These are phyloP conservation scores for Pseudogymnoascus sp. DNA, from an alignment of 2,329 filamentous ascomycete species.

Conservation along the genomic window DNA sequence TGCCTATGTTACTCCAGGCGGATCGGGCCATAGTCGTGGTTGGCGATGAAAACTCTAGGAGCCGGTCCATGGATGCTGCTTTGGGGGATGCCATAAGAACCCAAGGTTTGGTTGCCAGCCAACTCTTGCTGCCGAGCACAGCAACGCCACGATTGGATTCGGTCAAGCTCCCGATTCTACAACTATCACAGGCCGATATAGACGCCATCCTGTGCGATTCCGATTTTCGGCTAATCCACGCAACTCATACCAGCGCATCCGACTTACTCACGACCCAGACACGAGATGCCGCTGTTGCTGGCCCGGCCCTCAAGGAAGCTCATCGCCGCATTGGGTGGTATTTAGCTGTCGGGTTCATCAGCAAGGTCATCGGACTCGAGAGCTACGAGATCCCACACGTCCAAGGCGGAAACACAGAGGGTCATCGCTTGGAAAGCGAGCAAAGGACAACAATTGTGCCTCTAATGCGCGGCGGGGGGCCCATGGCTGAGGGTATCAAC, in stretches of 20 bases:
- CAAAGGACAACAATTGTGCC: slow-evolving; percentile 44
- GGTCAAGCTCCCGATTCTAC: slow-evolving; percentile 34
- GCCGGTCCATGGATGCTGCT: slow-evolving; percentile 42
- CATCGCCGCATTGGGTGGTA: slow-evolving; percentile 45
- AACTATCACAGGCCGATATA: slow-evolving; percentile 22
- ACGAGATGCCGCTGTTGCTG: slow-evolving; percentile 39
- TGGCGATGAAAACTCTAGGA: slow-evolving; percentile 38
- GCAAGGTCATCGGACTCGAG: slow-evolving; percentile 42
- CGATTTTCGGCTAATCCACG: slow-evolving; percentile 31
- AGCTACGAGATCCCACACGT: slow-evolving; percentile 42
- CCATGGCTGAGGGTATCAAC: slow-evolving; percentile 51
- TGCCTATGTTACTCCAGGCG: slow-evolving; percentile 48
- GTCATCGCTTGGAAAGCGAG: slow-evolving; percentile 41
- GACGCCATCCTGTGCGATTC: neutral
- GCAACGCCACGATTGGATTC: slow-evolving; percentile 35
- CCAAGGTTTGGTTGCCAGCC: slow-evolving; percentile 34
- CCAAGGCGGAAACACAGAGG: slow-evolving; percentile 36
- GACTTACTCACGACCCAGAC: slow-evolving; percentile 47
- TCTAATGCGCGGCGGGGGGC: slow-evolving; percentile 55
- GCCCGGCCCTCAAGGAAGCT: slow-evolving; percentile 39
- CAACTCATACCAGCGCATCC: slow-evolving; percentile 36
- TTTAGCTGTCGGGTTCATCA: slow-evolving; percentile 42
- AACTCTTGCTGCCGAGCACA: slow-evolving; percentile 38
- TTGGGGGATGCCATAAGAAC: slow-evolving; percentile 36
- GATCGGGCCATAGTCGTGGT: slow-evolving; percentile 49